phyloP scores from a whole-genome alignment of 768 basidiomycete genomes.

The Serendipita sp. region DNA sequence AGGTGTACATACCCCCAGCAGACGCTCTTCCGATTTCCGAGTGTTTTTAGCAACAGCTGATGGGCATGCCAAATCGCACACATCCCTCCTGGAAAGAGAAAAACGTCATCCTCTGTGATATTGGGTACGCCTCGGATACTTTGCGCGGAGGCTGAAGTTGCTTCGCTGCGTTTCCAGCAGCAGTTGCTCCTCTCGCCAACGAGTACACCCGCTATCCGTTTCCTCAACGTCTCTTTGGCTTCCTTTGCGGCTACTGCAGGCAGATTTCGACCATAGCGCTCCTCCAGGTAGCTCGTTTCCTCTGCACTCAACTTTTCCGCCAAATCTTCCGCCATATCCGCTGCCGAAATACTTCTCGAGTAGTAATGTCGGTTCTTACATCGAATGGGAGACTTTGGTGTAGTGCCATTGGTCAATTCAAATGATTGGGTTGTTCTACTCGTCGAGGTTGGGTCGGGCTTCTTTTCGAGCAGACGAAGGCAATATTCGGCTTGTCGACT shows the following conservation, averaged over 20 bases:
- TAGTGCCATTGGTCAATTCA: slow-evolving; percentile 13
- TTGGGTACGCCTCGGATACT: slow-evolving; percentile 52
- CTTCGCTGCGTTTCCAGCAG: slow-evolving; percentile 8
- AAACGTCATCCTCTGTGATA: slow-evolving; percentile 78
- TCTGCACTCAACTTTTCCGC: slow-evolving; percentile 43
- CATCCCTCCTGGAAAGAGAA: slow-evolving; percentile 80
- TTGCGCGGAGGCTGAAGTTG: slow-evolving; percentile 23
- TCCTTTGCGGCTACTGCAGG: slow-evolving; percentile 51
- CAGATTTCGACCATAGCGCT: slow-evolving; percentile 86
- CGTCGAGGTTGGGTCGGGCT: no score
- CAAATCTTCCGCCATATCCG: background rate
- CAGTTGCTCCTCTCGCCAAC: slow-evolving; percentile 37
- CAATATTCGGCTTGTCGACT: slow-evolving; percentile 76
- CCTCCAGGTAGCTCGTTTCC: slow-evolving; percentile 68
- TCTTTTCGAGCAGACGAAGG: slow-evolving; percentile 49
- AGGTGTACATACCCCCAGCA: slow-evolving; percentile 68
- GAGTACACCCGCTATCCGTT: slow-evolving; percentile 77
- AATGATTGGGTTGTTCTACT: slow-evolving; percentile 17
- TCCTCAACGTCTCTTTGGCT: slow-evolving; percentile 79
- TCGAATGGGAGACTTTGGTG: slow-evolving; percentile 9
- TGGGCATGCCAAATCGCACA: slow-evolving; percentile 88
- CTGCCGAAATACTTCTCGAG: background rate
- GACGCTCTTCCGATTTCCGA: slow-evolving; percentile 59
- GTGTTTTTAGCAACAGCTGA: slow-evolving; percentile 40
- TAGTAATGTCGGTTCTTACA: slow-evolving; percentile 7